Evolutionary conservation across 495 filamentous ascomycete species (phyloP).

Genomic region (Aspergillus asperescens): DNA sequence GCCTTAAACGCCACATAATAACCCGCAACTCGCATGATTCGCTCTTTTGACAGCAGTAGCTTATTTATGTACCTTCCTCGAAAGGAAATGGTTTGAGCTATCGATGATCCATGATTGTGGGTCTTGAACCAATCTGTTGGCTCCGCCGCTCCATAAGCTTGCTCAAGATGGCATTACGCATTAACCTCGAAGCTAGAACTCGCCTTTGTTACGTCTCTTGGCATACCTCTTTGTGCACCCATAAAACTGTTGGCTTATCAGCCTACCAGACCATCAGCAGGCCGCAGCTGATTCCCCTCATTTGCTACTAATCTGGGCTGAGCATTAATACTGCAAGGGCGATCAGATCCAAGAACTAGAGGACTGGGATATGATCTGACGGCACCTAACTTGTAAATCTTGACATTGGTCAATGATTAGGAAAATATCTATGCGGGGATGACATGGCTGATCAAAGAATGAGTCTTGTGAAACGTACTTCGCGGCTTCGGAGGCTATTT

Average conservation of each 20-base stretch:
- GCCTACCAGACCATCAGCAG: too few species aligned
- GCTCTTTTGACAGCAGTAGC: background rate
- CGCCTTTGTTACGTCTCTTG: background rate
- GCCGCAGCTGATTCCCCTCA: too few species aligned
- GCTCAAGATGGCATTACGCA: background rate
- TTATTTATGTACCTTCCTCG: background rate
- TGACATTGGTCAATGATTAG: too few species aligned
- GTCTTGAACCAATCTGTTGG: background rate
- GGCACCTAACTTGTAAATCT: too few species aligned
- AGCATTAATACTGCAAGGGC: too few species aligned
- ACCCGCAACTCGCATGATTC: background rate
- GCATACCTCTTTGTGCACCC: background rate
- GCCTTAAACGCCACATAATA: background rate
- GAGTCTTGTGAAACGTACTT: background rate
- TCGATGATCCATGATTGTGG: too few species aligned
- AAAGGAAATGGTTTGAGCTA: background rate
- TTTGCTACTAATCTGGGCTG: too few species aligned
- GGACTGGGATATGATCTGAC: background rate
- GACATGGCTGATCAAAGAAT: background rate
- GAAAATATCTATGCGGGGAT: background rate
- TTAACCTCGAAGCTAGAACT: background rate
- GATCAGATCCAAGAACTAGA: slow-evolving; percentile 4
- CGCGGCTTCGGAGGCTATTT: background rate
- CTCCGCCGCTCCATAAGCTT: background rate
- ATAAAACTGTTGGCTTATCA: too few species aligned